These are phyloP conservation scores for Cyclanthera cordifolia DNA, from an alignment of 306 rosid species.

Conservation along the genomic window DNA sequence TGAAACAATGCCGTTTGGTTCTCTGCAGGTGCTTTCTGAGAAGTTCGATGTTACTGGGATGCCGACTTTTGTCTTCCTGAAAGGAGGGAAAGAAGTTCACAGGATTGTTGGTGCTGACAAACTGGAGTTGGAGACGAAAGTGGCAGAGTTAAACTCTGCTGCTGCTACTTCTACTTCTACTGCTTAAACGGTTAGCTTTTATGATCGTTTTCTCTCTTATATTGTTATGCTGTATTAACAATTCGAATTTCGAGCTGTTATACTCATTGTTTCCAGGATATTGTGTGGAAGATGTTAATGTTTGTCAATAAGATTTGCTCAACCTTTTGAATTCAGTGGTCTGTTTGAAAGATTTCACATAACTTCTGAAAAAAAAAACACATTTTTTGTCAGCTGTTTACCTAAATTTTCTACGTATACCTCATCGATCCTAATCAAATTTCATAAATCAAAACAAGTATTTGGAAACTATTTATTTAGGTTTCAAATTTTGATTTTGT, in stretches of 20 bases:
- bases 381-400: too few species aligned
- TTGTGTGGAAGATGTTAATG: background rate
- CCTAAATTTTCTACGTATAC: too few species aligned
- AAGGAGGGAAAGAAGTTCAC: background rate
- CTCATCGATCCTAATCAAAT: too few species aligned
- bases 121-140: conserved; percentile 14
- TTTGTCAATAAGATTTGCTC: background rate
- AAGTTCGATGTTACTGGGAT: conserved; percentile 30
- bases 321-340: background rate
- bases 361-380: background rate
- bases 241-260: background rate
- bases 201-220: too few species aligned
- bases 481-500: too few species aligned
- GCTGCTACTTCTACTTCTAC: background rate
- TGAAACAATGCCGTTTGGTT: background rate
- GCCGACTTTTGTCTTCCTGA: conserved; percentile 51
- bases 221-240: background rate
- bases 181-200: background rate
- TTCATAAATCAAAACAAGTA: too few species aligned
- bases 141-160: background rate
- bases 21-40: conserved; percentile 27
- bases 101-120: conserved; percentile 24
- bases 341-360: background rate
- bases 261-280: background rate
- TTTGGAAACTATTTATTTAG: too few species aligned